These are phyloP conservation scores for Leishmania guyanensis DNA, from an alignment of 208 protist species.

Conservation along the genomic window DNA sequence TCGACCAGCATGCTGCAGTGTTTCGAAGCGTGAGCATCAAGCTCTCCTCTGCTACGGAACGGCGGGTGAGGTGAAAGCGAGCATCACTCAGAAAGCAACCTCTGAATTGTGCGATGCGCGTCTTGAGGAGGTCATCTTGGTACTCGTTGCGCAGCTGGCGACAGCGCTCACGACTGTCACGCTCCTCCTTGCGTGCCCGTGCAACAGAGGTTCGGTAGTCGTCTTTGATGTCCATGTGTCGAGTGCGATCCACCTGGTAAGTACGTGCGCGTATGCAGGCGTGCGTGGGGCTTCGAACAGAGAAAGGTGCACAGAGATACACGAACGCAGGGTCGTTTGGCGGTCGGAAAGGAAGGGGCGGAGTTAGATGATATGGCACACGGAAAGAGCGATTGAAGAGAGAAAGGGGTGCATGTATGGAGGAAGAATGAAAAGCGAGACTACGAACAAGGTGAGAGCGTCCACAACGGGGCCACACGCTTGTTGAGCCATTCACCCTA, in stretches of 20 bases:
- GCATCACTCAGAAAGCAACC: slow-evolving; percentile 32
- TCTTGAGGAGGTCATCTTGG: slow-evolving; percentile 30
- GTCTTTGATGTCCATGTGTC: slow-evolving; percentile 35
- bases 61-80: slow-evolving; percentile 23
- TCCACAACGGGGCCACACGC: not conserved
- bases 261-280: not conserved
- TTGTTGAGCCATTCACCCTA: not conserved
- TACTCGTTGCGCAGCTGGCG: slow-evolving; percentile 53
- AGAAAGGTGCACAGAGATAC: not conserved
- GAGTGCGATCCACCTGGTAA: not conserved
- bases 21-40: slow-evolving; percentile 51
- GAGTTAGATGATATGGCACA: not conserved
- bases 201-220: slow-evolving; percentile 42
- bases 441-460: not conserved
- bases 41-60: slow-evolving; percentile 54
- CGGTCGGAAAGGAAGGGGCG: too few species aligned
- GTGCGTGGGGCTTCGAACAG: not conserved
- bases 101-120: slow-evolving; percentile 20
- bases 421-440: too few species aligned
- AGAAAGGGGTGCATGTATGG: not conserved
- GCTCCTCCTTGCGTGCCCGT: slow-evolving; percentile 35
- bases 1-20: slow-evolving; percentile 70
- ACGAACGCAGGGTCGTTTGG: not conserved
- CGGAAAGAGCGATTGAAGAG: not conserved
- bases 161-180: slow-evolving; percentile 35